Evolutionary conservation across 78 protist genomes (phyloP).

Genomic region (Dictyostelium brefeldianum): DNA sequence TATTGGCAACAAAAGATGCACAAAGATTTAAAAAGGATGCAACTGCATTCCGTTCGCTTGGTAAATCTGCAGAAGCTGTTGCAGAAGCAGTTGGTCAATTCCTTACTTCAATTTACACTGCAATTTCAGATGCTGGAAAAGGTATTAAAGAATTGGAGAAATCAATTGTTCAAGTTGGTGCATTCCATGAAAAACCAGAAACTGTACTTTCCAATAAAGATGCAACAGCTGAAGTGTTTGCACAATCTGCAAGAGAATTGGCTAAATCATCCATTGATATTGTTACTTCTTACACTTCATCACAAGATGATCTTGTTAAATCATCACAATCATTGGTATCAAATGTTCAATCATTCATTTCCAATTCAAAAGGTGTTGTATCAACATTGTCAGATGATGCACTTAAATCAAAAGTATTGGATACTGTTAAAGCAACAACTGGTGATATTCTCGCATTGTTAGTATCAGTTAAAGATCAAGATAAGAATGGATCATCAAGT

Average conservation of each 20-base stretch:
- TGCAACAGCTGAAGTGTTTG: slow-evolving; percentile 46
- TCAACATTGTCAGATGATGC: background rate
- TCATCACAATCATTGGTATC: slow-evolving; percentile 35
- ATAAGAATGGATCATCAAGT: slow-evolving; percentile 3
- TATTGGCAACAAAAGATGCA: slow-evolving; percentile 81
- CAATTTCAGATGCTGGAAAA: slow-evolving; percentile 79
- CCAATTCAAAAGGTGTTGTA: slow-evolving; percentile 33
- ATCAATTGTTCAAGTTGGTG: slow-evolving; percentile 22
- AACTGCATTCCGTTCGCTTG: slow-evolving; percentile 77
- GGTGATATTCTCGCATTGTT: slow-evolving; percentile 20
- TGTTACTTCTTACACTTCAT: slow-evolving; percentile 56
- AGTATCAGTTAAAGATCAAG: slow-evolving; percentile 60
- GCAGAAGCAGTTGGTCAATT: slow-evolving; percentile 81
- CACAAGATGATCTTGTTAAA: slow-evolving; percentile 73
- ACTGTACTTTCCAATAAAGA: slow-evolving; percentile 31
- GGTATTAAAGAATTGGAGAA: slow-evolving; percentile 82
- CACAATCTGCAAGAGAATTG: slow-evolving; percentile 59
- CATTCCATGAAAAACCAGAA: slow-evolving; percentile 55
- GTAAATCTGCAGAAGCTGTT: slow-evolving; percentile 78
- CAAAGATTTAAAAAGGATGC: slow-evolving; percentile 85
- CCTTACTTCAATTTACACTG: slow-evolving; percentile 43
- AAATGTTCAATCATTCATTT: slow-evolving; percentile 31
- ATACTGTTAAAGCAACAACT: slow-evolving; percentile 31
- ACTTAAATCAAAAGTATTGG: background rate
- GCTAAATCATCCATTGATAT: slow-evolving; percentile 62